Evolutionary conservation across 352 stramenopile genomes (phyloP).

Genomic region (Globisporangium barbulae): DNA sequence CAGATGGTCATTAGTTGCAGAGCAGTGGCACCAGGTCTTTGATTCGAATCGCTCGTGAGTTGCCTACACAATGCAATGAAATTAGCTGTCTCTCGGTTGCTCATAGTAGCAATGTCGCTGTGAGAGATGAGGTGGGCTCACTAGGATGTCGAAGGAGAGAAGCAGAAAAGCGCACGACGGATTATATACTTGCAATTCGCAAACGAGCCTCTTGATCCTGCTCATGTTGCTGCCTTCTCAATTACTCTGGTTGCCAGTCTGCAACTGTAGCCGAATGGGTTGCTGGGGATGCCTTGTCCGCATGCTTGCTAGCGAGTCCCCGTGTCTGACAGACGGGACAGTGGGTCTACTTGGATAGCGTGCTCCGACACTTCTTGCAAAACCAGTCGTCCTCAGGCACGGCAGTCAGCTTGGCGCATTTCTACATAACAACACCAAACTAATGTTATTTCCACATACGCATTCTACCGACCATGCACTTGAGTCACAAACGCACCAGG

Average conservation of each 20-base stretch:
- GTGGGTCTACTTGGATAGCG: slow-evolving; percentile 7
- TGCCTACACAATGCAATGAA: too few species aligned
- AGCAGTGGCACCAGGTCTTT: slow-evolving; percentile 49
- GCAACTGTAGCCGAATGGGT: too few species aligned
- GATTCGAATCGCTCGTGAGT: slow-evolving; percentile 1
- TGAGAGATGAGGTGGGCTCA: background rate
- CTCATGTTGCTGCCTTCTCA: background rate
- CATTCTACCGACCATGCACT: background rate
- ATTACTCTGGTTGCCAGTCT: background rate
- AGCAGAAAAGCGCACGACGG: slow-evolving; percentile 2
- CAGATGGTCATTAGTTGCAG: slow-evolving; percentile 48
- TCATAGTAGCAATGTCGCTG: background rate
- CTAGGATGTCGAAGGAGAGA: background rate
- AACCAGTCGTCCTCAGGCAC: slow-evolving; percentile 89
- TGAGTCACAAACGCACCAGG: slow-evolving; percentile 37
- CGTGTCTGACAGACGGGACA: background rate
- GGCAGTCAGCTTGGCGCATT: slow-evolving; percentile 76
- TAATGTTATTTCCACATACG: background rate
- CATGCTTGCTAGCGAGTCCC: background rate
- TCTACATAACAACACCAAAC: slow-evolving; percentile 37
- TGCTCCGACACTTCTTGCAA: slow-evolving; percentile 64
- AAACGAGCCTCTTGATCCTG: background rate
- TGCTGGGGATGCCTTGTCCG: background rate
- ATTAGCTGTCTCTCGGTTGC: background rate
- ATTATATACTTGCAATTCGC: slow-evolving; percentile 5